phyloP scores from a whole-genome alignment of 352 stramenopile genomes.

The Globisporangium cederbergense region DNA sequence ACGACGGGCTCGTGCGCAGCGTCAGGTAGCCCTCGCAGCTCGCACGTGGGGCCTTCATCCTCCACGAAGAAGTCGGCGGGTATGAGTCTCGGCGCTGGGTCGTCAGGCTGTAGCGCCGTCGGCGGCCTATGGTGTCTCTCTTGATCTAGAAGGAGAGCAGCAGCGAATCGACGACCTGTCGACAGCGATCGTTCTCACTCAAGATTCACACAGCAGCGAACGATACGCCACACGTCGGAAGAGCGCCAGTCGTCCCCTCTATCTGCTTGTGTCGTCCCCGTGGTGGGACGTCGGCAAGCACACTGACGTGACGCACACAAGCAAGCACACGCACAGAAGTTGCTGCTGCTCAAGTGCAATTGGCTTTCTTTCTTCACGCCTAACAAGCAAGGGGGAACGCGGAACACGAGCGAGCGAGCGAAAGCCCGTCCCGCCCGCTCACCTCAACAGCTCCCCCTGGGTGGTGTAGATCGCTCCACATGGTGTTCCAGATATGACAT shows the following conservation, averaged over 20 bases:
- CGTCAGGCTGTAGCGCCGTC: constrained; percentile 15
- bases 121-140: constrained; percentile 14
- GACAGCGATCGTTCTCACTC: background rate
- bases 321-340: background rate
- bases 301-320: too few relatives aligned
- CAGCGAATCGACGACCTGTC: constrained; percentile 3
- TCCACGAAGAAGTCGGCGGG: constrained; percentile 10
- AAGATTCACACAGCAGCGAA: too few relatives aligned
- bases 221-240: too few relatives aligned
- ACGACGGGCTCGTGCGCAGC: constrained; percentile 83
- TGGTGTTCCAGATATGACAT: background rate
- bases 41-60: constrained; percentile 79
- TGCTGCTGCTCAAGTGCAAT: background rate
- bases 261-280: too few relatives aligned
- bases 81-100: constrained; percentile 13
- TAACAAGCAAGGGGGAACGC: background rate
- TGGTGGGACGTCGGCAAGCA: too few relatives aligned
- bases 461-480: background rate
- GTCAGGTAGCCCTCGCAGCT: constrained; percentile 86
- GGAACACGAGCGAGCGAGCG: background rate
- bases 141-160: background rate
- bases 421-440: background rate
- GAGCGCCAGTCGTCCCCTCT: too few relatives aligned
- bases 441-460: background rate
- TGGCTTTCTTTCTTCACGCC: constrained; percentile 1